Conservation (phyloP, 129 eudicot species). For the Flaveria robusta region DNA sequence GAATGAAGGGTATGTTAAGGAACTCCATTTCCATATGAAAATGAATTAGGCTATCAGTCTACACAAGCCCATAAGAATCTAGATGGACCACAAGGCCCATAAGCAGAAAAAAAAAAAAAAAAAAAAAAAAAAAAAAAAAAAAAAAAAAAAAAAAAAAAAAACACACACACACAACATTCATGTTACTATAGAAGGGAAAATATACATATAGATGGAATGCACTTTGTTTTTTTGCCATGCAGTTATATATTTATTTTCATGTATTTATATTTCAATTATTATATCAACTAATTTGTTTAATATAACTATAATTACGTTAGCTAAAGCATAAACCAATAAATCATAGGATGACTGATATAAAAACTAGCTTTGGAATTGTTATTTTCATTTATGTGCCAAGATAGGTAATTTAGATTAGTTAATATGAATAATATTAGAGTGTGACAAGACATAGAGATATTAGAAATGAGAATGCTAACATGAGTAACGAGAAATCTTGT, state of each 20-base stretch:
- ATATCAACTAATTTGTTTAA: not conserved
- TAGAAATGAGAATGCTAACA: too few relatives aligned
- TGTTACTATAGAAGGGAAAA: not conserved
- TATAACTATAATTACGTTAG: not conserved
- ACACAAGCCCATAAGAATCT: not conserved
- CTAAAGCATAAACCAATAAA: not conserved
- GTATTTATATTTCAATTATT: not conserved
- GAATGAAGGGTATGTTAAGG: not conserved
- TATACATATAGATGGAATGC: not conserved
- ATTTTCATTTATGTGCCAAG: not conserved
- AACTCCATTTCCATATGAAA: not conserved
- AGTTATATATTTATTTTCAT: not conserved
- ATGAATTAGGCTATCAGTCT: not conserved
- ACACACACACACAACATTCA: not conserved
- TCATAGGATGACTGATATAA: not conserved
- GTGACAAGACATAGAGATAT: too few relatives aligned
- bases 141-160: slow-evolving; percentile 13
- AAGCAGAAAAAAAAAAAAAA: slow-evolving; percentile 3
- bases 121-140: slow-evolving; percentile 13
- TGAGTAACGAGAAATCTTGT: too few relatives aligned
- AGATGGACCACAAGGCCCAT: slow-evolving; percentile 17
- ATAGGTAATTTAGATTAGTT: not conserved
- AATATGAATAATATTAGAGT: not conserved
- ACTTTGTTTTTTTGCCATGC: not conserved
- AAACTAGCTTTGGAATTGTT: not conserved